phyloP scores from a whole-genome alignment of 2,329 filamentous ascomycete species.

The Colletotrichum falcatum region DNA sequence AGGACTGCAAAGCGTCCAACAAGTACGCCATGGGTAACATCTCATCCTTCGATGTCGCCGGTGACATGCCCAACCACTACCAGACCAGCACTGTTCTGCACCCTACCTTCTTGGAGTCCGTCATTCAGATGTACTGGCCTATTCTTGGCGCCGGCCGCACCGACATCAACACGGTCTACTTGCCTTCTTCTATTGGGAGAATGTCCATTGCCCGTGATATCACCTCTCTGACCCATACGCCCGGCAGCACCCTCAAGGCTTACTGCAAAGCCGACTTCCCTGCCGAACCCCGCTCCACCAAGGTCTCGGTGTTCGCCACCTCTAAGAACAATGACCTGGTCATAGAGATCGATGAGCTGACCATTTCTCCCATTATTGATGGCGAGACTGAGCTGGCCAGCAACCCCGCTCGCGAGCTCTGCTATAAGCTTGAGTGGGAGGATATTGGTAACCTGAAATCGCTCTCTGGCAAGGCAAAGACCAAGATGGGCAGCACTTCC shows the following conservation, averaged over 20 bases:
- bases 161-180: constrained; percentile 49
- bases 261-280: constrained; percentile 42
- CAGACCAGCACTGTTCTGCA: constrained; percentile 42
- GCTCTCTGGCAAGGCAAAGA: constrained; percentile 32
- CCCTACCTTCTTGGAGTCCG: constrained; percentile 43
- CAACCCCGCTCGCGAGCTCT: constrained; percentile 42
- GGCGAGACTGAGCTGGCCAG: constrained; percentile 35
- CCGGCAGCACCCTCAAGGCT: constrained; percentile 47
- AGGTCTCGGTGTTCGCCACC: constrained; percentile 42
- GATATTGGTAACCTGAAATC: constrained; percentile 37
- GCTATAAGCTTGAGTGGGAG: constrained; percentile 46
- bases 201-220: constrained; percentile 47
- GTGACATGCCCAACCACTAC: constrained; percentile 44
- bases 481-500: constrained; percentile 27
- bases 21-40: constrained; percentile 38
- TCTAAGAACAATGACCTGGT: constrained; percentile 41
- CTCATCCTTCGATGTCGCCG: constrained; percentile 31
- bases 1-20: constrained; percentile 54
- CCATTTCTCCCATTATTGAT: constrained; percentile 43
- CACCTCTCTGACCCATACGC: constrained; percentile 49
- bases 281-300: constrained; percentile 39
- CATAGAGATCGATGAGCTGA: constrained; percentile 45
- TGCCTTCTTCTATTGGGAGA: constrained; percentile 49
- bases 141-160: constrained; percentile 48
- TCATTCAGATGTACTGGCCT: constrained; percentile 48